A percentile compares a stretch with the other conserved stretches of the same genome.
These are phyloP conservation scores for Sabuloglossum arenarium DNA, from an alignment of 495 filamentous ascomycete species.

Conservation along the genomic window DNA sequence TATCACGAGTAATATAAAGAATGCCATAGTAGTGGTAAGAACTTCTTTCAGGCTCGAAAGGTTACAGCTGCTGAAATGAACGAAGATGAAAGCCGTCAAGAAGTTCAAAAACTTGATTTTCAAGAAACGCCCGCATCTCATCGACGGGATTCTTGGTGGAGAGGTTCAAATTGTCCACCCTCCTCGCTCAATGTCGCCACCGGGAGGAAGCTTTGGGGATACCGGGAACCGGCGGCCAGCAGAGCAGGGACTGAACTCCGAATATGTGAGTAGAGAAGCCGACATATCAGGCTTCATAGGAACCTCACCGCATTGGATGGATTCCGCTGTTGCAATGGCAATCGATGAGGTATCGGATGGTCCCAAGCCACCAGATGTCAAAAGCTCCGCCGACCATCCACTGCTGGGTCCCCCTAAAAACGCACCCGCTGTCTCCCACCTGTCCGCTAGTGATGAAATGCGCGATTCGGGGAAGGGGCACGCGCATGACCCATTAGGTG, in stretches of 20 bases:
- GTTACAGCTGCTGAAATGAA: conserved; percentile 7
- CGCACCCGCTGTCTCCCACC: neutral
- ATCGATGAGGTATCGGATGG: neutral
- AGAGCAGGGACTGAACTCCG: conserved; percentile 26
- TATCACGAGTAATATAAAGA: conserved; percentile 70
- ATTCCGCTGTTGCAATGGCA: conserved; percentile 5
- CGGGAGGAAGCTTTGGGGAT: conserved; percentile 22
- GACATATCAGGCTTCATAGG: neutral
- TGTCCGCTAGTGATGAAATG: too few species aligned
- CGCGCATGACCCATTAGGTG: conserved; percentile 40
- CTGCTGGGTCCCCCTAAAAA: neutral
- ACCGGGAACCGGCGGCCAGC: conserved; percentile 27
- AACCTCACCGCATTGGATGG: conserved; percentile 10
- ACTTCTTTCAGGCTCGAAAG: neutral
- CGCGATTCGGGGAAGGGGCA: conserved; percentile 30
- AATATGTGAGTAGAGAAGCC: conserved; percentile 24
- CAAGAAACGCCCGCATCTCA: conserved; percentile 23
- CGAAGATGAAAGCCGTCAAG: conserved; percentile 74
- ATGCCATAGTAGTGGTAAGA: conserved; percentile 67
- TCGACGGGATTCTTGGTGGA: conserved; percentile 33
- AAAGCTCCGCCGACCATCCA: too few species aligned
- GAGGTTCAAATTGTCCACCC: conserved; percentile 35
- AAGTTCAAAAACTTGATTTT: conserved; percentile 51
- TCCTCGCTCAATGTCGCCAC: conserved; percentile 30
- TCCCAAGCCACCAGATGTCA: neutral